Evolutionary conservation across 108 stramenopile genomes (phyloP).

Genomic region (Hondaea fermentalgiana): DNA sequence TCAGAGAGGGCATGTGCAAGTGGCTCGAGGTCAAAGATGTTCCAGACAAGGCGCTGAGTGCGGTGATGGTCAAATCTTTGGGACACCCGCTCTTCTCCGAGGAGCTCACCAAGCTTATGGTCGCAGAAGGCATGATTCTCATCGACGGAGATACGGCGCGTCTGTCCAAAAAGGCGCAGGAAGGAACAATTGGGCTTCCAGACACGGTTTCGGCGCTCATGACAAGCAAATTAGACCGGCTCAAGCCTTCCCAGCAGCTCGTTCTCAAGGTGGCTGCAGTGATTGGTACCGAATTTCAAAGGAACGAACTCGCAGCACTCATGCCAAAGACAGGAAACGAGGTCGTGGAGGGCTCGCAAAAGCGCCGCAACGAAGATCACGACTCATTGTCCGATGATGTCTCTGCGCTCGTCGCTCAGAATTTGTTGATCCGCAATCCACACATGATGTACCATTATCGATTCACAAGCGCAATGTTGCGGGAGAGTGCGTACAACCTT

Average conservation of each 20-base stretch:
- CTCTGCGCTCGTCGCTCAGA: neutral
- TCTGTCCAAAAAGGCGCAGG: neutral
- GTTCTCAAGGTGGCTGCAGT: neutral
- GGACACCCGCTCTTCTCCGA: constrained; percentile 3
- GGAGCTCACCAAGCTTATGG: constrained; percentile 2
- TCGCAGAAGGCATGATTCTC: neutral
- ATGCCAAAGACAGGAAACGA: neutral
- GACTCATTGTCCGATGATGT: neutral
- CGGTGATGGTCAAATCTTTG: neutral
- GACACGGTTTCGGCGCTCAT: neutral
- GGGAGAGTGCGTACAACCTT: neutral
- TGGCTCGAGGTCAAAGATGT: neutral
- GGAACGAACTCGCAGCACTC: neutral
- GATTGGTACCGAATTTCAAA: neutral
- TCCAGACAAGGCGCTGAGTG: neutral
- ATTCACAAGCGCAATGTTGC: neutral
- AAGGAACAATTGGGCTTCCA: neutral
- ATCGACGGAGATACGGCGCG: neutral
- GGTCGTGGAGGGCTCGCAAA: neutral
- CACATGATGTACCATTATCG: constrained; percentile 8
- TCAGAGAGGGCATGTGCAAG: constrained; percentile 14
- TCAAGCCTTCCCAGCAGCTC: neutral
- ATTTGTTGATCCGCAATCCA: neutral
- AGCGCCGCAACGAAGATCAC: neutral
- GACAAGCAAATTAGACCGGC: neutral